These are phyloP conservation scores for Podila epicladia DNA, from an alignment of 192 early-diverging fungal species.

Conservation along the genomic window DNA sequence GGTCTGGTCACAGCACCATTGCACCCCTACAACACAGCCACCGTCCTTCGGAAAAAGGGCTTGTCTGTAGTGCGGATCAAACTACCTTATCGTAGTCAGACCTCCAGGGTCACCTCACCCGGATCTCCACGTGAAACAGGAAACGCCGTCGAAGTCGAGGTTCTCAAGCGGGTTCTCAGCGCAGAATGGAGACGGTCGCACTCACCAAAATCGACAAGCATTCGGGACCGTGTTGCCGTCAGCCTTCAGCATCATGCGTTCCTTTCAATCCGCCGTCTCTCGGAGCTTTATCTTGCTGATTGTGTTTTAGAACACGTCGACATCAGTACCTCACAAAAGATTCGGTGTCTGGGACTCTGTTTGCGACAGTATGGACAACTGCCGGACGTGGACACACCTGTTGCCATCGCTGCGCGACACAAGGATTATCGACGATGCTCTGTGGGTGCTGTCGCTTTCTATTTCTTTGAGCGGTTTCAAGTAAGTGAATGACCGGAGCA, in stretches of 20 bases:
- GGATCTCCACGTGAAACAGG: too few species aligned
- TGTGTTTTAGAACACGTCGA: background rate
- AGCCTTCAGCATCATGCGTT: conserved; percentile 8
- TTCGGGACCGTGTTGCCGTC: background rate
- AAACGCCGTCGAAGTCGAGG: too few species aligned
- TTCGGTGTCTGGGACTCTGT: conserved; percentile 2
- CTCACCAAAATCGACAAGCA: too few species aligned
- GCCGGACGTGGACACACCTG: background rate
- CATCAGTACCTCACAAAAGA: background rate
- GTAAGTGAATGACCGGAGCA: background rate
- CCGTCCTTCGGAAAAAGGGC: too few species aligned
- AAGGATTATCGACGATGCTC: background rate
- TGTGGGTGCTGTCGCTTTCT: background rate
- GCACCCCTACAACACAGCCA: too few species aligned
- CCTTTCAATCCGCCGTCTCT: background rate
- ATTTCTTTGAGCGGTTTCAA: background rate
- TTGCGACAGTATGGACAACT: background rate
- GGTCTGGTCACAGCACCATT: too few species aligned
- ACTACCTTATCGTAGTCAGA: too few species aligned
- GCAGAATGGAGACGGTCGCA: too few species aligned
- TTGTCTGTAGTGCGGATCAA: too few species aligned
- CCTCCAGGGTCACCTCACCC: too few species aligned
- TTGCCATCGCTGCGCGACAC: conserved; percentile 2
- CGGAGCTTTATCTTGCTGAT: background rate
- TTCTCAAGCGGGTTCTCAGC: too few species aligned